Conservation (phyloP, 345 rosid genomes). For the Murraya koenigii region DNA sequence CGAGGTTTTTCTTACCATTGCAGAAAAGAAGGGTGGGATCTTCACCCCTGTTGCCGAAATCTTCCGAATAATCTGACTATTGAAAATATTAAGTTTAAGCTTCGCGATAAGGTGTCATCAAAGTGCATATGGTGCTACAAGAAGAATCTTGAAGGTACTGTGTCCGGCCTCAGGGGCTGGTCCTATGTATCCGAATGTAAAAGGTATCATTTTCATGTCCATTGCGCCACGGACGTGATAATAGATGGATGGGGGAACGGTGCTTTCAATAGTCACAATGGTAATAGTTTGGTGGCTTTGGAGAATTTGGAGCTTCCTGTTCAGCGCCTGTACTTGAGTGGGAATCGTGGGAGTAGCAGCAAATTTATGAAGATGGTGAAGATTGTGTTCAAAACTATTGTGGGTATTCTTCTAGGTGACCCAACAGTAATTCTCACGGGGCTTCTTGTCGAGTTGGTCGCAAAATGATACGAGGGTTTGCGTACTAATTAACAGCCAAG, state of each 20-base stretch:
- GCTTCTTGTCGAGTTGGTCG: neutral
- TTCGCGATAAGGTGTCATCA: neutral
- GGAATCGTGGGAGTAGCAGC: neutral
- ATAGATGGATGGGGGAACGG: neutral
- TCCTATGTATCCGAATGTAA: conserved; percentile 12
- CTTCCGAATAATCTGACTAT: neutral
- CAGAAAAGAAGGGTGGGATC: neutral
- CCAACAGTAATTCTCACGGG: neutral
- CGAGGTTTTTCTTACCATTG: conserved; percentile 9
- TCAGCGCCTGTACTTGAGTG: neutral
- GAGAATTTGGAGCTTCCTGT: conserved; percentile 1
- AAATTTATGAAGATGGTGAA: conserved; percentile 2
- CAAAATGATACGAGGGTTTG: neutral
- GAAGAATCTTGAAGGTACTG: neutral
- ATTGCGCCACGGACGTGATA: neutral
- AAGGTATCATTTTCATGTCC: conserved; percentile 6
- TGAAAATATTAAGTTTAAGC: neutral
- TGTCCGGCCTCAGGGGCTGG: conserved; percentile 6
- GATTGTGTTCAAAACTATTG: neutral
- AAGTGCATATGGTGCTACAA: conserved; percentile 13
- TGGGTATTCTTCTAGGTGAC: neutral
- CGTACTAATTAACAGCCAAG: neutral
- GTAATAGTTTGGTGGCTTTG: conserved; percentile 4
- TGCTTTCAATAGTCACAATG: neutral
- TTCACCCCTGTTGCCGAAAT: conserved; percentile 11